These are phyloP conservation scores for Penicillium coprophilum DNA, from an alignment of 495 filamentous ascomycete species.

Conservation along the genomic window DNA sequence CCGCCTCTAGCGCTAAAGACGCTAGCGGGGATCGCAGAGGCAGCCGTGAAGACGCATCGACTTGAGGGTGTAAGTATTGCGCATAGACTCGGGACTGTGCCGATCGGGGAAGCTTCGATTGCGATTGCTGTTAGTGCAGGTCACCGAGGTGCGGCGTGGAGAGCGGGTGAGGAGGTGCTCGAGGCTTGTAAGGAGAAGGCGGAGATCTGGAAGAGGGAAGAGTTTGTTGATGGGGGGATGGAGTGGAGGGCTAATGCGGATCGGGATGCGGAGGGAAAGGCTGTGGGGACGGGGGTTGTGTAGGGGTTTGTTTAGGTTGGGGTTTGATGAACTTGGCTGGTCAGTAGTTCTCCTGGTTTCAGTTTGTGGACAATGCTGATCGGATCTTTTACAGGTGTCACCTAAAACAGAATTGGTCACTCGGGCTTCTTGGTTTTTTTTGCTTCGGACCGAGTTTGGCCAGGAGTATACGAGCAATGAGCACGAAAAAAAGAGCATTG, in stretches of 20 bases:
- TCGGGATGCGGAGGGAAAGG: slow-evolving; percentile 53
- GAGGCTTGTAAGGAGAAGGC: slow-evolving; percentile 81
- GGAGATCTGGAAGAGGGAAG: slow-evolving; percentile 96
- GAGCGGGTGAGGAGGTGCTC: slow-evolving; percentile 83
- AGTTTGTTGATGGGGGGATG: slow-evolving; percentile 75
- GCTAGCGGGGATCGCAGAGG: slow-evolving; percentile 64
- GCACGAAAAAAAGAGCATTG: not conserved
- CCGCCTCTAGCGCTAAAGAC: slow-evolving; percentile 71
- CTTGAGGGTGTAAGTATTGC: slow-evolving; percentile 73
- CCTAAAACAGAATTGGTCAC: too few species aligned
- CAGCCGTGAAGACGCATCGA: slow-evolving; percentile 56
- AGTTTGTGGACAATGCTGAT: not conserved
- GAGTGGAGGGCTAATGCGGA: slow-evolving; percentile 94
- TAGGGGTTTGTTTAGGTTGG: slow-evolving; percentile 1
- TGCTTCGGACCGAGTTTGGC: too few species aligned
- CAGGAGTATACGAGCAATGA: not conserved
- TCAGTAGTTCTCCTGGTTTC: not conserved
- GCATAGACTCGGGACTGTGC: slow-evolving; percentile 84
- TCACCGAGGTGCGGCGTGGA: slow-evolving; percentile 88
- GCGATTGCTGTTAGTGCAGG: slow-evolving; percentile 82
- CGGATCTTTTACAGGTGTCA: not conserved
- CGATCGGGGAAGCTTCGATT: slow-evolving; percentile 88
- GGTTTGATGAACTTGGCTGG: not conserved
- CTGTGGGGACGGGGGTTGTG: not conserved
- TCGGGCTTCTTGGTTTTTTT: not conserved